Base-by-base conservation (phyloP, 2,329 filamentous ascomycete species). In the Fusarium secorum region DNA sequence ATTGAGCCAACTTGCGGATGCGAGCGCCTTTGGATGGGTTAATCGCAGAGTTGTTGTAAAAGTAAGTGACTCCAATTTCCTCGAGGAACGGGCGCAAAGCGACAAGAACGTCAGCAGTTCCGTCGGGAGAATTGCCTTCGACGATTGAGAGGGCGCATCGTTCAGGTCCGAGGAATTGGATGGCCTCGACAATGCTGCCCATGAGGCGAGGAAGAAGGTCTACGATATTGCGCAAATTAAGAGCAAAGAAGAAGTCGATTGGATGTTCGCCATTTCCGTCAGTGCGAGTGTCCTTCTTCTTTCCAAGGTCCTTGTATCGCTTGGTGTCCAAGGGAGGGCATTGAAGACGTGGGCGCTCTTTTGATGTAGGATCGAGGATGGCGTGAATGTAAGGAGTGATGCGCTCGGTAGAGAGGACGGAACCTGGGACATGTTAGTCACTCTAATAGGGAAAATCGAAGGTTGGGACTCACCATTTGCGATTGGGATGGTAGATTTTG, bases 61-160 rank as follows among this genome's bases (percentile, higher is more conserved):
- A 79, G 74, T 86, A 88, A 2, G 69, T 65, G 6, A 79, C 71
- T 11, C 82, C 82, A 6, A 85, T 54, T 0, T 71, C 73, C 11
- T 82, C 76, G 2, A 89, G 73, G 4, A 80, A 77, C 1, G 77
- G 72, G 10, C 76, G 77, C 7, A 89, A 74, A 0, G 79, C 78
- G 9, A 78, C 62, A 5, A 89, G 81, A 14, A 88, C 80, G 39
- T 87, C 85, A 46, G 76, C 81, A 1, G 87, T 89, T 13, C 86
- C 86, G 68, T 89, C 87, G 24, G 81, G 73, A 0, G 87, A 89
- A 70, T 85, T 81, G 28, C 87, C 87, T 70, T 89, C 87, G 13
- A 89, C 82, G 30, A 89, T 84, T 6, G 86, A 88, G 1, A 89
- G 77, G 0, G 82, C 84, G 72, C 86, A 89, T 62, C 81, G 79